A percentile compares a stretch with the other conserved stretches of the same genome.
phyloP scores from a whole-genome alignment of 208 protist genomes.

The Leishmania arabica region DNA sequence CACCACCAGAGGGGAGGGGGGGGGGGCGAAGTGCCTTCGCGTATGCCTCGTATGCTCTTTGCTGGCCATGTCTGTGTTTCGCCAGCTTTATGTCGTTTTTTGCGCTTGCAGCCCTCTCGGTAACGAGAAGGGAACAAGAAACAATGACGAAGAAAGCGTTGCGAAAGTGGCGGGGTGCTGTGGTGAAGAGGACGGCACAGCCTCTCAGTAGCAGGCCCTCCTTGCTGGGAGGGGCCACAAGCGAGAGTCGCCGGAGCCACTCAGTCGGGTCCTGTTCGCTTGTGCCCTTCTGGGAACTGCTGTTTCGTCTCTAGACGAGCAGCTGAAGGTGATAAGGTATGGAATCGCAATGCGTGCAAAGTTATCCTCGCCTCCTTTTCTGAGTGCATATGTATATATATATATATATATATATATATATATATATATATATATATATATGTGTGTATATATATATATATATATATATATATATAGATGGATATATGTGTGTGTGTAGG shows the following conservation, averaged over 20 bases:
- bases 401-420: slow-evolving; percentile 6
- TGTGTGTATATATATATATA: not conserved
- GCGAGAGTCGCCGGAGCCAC: not conserved
- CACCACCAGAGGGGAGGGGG: not conserved
- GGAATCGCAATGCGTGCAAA: not conserved
- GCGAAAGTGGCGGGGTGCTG: not conserved
- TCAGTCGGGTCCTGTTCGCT: not conserved
- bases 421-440: slow-evolving; percentile 7
- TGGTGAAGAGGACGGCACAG: not conserved
- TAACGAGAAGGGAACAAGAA: not conserved
- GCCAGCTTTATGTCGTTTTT: not conserved
- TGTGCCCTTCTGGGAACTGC: not conserved
- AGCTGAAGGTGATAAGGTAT: not conserved
- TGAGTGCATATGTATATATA: not conserved
- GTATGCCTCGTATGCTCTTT: not conserved
- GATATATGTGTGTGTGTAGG: slow-evolving; percentile 2
- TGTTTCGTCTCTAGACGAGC: not conserved
- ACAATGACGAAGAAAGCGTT: not conserved
- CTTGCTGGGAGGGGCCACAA: not conserved
- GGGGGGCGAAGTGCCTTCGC: not conserved
- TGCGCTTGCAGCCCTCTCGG: not conserved
- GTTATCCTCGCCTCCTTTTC: slow-evolving; percentile 1
- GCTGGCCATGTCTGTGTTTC: not conserved
- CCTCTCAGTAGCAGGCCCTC: not conserved
- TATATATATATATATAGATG: slow-evolving; percentile 11